These are phyloP conservation scores for Rhizophagus sp. DNA, from an alignment of 192 early-diverging fungal species.

Conservation along the genomic window DNA sequence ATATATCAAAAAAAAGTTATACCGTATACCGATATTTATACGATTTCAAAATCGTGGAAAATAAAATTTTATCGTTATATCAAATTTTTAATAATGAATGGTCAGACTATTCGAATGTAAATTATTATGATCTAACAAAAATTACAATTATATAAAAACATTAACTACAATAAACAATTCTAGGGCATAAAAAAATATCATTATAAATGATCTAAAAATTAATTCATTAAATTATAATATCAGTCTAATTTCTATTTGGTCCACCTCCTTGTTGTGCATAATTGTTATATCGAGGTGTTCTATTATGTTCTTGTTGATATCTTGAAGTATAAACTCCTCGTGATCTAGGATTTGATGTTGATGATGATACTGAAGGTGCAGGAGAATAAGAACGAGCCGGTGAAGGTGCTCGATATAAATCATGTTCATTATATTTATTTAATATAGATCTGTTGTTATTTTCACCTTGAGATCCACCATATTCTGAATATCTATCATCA, in stretches of 20 bases:
- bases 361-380: background rate
- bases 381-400: background rate
- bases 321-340: background rate
- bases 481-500: background rate
- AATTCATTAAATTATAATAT: background rate
- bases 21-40: too few species aligned
- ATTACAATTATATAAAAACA: background rate
- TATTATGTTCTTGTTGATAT: background rate
- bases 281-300: background rate
- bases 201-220: background rate
- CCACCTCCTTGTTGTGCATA: constrained; percentile 6
- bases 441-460: background rate
- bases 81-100: too few species aligned
- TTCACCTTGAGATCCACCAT: background rate
- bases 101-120: too few species aligned
- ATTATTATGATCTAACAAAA: background rate
- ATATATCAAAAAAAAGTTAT: too few species aligned
- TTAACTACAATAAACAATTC: background rate
- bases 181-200: background rate
- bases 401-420: background rate
- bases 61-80: too few species aligned
- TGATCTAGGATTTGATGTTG: background rate
- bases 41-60: too few species aligned
- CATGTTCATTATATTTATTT: background rate
- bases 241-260: background rate